Evolutionary conservation across 1,284 basidiomycete genomes (phyloP).

Genomic region (Cutaneotrichosporon dermatis): DNA sequence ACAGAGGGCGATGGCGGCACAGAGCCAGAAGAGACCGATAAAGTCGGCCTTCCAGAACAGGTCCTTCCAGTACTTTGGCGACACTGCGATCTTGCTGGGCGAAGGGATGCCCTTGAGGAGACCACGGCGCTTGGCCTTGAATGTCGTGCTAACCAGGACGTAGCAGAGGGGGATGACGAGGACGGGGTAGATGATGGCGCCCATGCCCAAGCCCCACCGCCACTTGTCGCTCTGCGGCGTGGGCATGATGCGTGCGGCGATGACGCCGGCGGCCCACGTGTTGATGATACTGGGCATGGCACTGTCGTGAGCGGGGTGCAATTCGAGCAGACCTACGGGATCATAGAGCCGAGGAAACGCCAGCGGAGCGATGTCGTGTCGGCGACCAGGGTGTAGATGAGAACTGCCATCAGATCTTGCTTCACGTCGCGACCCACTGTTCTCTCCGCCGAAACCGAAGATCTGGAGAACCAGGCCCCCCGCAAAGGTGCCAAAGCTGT

Average conservation of each 20-base stretch:
- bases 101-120: slow-evolving; percentile 31
- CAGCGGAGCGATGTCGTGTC: slow-evolving; percentile 70
- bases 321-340: slow-evolving; percentile 55
- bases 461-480: slow-evolving; percentile 38
- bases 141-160: slow-evolving; percentile 42
- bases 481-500: slow-evolving; percentile 31
- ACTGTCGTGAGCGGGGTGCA: slow-evolving; percentile 34
- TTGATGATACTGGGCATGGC: slow-evolving; percentile 43
- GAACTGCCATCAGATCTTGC: slow-evolving; percentile 6
- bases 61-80: slow-evolving; percentile 15
- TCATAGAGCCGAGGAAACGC: slow-evolving; percentile 58
- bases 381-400: slow-evolving; percentile 46
- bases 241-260: slow-evolving; percentile 42
- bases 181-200: slow-evolving; percentile 17
- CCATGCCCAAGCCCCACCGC: slow-evolving; percentile 59
- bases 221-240: slow-evolving; percentile 6
- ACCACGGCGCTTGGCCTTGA: slow-evolving; percentile 34
- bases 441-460: slow-evolving; percentile 24
- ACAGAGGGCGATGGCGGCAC: slow-evolving; percentile 22
- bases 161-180: slow-evolving; percentile 27
- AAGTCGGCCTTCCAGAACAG: slow-evolving; percentile 49
- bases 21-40: slow-evolving; percentile 44
- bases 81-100: slow-evolving; percentile 18
- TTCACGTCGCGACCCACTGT: slow-evolving; percentile 15
- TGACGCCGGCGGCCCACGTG: slow-evolving; percentile 28